phyloP scores from a whole-genome alignment of 1,139 yeast species.

The Pichia sp. region DNA sequence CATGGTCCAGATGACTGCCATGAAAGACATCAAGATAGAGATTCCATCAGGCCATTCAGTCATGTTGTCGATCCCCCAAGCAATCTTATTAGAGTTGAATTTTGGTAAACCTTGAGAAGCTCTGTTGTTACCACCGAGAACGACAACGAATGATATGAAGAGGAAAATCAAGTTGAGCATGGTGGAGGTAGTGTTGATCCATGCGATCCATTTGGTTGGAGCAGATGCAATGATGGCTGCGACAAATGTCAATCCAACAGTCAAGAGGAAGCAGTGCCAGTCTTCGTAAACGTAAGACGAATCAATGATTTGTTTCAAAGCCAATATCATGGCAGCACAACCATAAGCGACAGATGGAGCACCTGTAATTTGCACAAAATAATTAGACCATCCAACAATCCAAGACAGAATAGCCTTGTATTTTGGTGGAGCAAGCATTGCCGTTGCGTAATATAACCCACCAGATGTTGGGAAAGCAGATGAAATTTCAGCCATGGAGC shows the following conservation, averaged over 20 bases:
- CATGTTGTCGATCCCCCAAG: constrained; percentile 55
- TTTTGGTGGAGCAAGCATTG: constrained; percentile 46
- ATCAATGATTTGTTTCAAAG: constrained; percentile 35
- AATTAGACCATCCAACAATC: constrained; percentile 55
- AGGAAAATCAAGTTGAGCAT: constrained; percentile 43
- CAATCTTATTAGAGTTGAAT: constrained; percentile 43
- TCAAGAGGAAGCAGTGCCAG: constrained; percentile 45
- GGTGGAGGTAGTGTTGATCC: constrained; percentile 49
- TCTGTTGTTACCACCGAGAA: constrained; percentile 49
- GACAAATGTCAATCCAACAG: constrained; percentile 44
- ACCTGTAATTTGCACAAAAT: constrained; percentile 48
- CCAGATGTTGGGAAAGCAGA: constrained; percentile 67
- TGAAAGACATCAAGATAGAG: constrained; percentile 51
- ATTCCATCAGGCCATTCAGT: constrained; percentile 66
- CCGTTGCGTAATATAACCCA: constrained; percentile 50
- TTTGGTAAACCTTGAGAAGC: constrained; percentile 32
- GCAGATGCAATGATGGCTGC: constrained; percentile 44
- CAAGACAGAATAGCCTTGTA: constrained; percentile 50
- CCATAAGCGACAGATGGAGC: constrained; percentile 62
- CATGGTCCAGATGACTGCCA: constrained; percentile 72
- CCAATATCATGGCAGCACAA: constrained; percentile 54
- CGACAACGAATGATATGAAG: constrained; percentile 48
- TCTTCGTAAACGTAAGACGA: constrained; percentile 35
- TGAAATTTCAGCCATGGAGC: constrained; percentile 56
- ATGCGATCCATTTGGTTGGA: constrained; percentile 50